Conservation (phyloP, 2,329 filamentous ascomycete species). For the Diplodia mutila region DNA sequence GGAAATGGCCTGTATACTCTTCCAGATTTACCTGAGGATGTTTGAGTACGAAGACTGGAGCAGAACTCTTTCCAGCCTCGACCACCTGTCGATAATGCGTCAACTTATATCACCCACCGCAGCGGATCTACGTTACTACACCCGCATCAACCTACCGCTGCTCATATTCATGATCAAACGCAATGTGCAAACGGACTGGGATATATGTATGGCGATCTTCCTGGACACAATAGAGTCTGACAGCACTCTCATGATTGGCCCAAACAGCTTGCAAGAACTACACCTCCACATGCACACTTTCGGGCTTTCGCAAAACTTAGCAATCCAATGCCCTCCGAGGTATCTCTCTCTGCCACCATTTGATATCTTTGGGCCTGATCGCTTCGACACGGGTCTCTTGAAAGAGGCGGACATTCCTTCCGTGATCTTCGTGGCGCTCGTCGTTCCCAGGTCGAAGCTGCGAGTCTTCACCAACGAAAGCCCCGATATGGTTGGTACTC, state of each 20-base stretch:
- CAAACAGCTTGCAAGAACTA: conserved; percentile 11
- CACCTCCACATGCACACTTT: background rate
- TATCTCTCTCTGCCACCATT: background rate
- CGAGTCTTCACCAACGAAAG: conserved; percentile 1
- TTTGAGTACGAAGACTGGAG: conserved; percentile 10
- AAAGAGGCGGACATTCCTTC: background rate
- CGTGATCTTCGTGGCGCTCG: background rate
- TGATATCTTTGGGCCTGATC: background rate
- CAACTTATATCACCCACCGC: background rate
- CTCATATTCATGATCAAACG: background rate
- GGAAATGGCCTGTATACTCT: background rate
- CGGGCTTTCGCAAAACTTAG: background rate
- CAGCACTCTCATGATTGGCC: background rate
- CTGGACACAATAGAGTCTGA: background rate
- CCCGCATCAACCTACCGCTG: background rate
- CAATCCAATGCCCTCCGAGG: background rate
- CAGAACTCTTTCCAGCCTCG: background rate
- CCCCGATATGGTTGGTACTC: background rate
- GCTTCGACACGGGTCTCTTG: background rate
- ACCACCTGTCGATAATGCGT: background rate
- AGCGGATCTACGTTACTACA: conserved; percentile 6
- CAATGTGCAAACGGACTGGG: conserved; percentile 1
- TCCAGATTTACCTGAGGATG: background rate
- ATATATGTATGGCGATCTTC: background rate
- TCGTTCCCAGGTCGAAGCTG: conserved; percentile 7